phyloP scores from a whole-genome alignment of 345 rosid species.

The Heritiera fomes region DNA sequence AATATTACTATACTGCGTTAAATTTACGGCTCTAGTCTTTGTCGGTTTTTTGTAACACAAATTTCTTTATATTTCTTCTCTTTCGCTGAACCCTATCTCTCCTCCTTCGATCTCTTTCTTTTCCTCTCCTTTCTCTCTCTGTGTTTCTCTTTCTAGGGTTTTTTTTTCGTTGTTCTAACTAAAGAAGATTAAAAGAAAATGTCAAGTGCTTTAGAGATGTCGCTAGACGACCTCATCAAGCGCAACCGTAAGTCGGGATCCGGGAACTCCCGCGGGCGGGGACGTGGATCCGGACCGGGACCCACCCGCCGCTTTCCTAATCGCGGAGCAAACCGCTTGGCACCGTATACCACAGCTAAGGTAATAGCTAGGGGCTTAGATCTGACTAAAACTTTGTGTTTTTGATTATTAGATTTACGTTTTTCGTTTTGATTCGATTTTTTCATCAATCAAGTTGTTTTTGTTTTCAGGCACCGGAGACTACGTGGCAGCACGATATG shows the following conservation, averaged over 20 bases:
- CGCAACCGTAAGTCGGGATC: conserved; percentile 74
- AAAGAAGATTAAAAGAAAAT: conserved; percentile 33
- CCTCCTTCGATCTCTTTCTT: background rate
- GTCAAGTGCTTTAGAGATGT: conserved; percentile 91
- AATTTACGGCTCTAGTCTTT: background rate
- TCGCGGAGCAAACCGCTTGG: conserved; percentile 59
- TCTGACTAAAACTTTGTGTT: conserved; percentile 15
- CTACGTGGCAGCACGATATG: conserved; percentile 92
- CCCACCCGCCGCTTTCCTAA: conserved; percentile 69
- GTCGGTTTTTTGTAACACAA: background rate
- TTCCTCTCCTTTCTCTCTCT: background rate
- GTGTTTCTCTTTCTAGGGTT: background rate
- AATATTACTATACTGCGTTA: background rate
- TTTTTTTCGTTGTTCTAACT: conserved; percentile 7
- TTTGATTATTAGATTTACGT: conserved; percentile 12
- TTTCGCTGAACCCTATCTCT: conserved; percentile 13
- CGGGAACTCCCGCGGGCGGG: conserved; percentile 49
- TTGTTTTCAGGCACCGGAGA: conserved; percentile 73
- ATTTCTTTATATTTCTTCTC: background rate
- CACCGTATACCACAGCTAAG: conserved; percentile 64
- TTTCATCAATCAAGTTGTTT: conserved; percentile 14
- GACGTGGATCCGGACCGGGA: conserved; percentile 67
- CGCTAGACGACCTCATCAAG: conserved; percentile 95
- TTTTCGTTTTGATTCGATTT: conserved; percentile 22
- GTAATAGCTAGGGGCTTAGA: conserved; percentile 36